Evolutionary conservation across 805 yeast species (phyloP), one percentile per base, ranked within the genome.

Genomic region (Saturnispora halmiae): DNA sequence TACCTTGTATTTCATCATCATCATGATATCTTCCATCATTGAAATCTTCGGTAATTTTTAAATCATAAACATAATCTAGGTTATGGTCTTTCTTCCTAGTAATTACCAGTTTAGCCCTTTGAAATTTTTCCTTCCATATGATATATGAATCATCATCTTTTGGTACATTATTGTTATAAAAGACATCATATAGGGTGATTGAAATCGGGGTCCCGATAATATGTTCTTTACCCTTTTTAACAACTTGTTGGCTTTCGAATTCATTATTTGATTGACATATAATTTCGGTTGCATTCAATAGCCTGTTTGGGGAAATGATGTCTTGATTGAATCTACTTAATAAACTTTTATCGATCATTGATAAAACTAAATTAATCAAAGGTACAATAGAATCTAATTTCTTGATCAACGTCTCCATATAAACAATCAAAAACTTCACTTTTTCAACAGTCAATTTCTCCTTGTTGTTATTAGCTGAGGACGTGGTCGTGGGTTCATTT

Each of bases 1-100:
- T 41, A 21, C 59, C 56, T 0, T 73, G 70, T n/a, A 47, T 53
- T 13, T 63, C 72, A 3, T 61, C 72, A 6, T 68, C 72, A 11
- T 82, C 83, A 52, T 82, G 94, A 51, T 79, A 82, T 41, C 90
- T 60, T 0, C 72, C 83, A 58, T 82, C 94, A 49, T 80, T 66
- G 36, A 79, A 75, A 50, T 69, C 71, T 49, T 83, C 88, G 4
- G 52, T 52, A 2, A 82, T 63, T 8, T 53, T 57, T 14, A 82
- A 43, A 4, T 52, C 57, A 53, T 79, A 80, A 9, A 52, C 39
- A 51, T 58, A 79, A 5, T 51, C 45, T 5, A 42, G n/a, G 1
- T 34, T 35, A 11, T 37, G 31, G 13, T 43, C 47, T 11, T 47
- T 44, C 2, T 54, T 40, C 20, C 73, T 53, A 40, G 52, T 49